Percentiles rank a stretch among this genome's conserved stretches.
phyloP scores from a whole-genome alignment of 306 rosid genomes.

The Citrullus mucosospermus region DNA sequence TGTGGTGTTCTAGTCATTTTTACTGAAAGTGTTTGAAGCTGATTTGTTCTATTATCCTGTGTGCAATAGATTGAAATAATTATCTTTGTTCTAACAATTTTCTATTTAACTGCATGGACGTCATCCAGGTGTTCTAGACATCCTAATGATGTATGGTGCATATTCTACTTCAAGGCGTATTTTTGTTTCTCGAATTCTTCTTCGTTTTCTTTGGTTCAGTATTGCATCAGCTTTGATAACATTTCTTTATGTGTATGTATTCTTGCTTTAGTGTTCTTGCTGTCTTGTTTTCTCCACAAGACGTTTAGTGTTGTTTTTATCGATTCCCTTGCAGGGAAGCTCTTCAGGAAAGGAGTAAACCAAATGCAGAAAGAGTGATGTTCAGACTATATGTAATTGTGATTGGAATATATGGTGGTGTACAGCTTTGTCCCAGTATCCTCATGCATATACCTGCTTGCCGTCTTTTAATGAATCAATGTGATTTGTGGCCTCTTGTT shows the following conservation, averaged over 20 bases:
- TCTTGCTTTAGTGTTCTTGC: conserved; percentile 5
- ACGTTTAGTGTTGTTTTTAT: conserved; percentile 13
- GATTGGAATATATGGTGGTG: conserved; percentile 72
- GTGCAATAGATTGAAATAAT: not conserved
- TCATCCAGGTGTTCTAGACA: conserved; percentile 68
- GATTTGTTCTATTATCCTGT: not conserved
- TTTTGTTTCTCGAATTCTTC: conserved; percentile 57
- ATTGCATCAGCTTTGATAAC: conserved; percentile 56
- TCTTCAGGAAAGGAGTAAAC: conserved; percentile 59
- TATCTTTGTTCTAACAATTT: no score
- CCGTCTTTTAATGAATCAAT: conserved; percentile 60
- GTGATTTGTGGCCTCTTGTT: conserved; percentile 71
- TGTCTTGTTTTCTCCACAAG: not conserved
- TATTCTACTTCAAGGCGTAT: conserved; percentile 60
- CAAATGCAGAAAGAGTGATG: conserved; percentile 26
- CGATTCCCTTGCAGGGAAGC: conserved; percentile 51
- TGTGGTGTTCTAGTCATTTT: conserved; percentile 12
- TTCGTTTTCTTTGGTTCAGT: conserved; percentile 81
- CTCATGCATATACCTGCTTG: conserved; percentile 88
- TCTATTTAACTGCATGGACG: not conserved
- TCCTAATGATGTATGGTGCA: conserved; percentile 94
- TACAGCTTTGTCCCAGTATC: conserved; percentile 67
- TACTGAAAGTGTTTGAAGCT: not conserved
- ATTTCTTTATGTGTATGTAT: conserved; percentile 67
- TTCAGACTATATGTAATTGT: conserved; percentile 53